Percentiles rank a stretch among this genome's conserved stretches.
Evolutionary conservation across 1,284 basidiomycete species (phyloP).

Genomic region (Papiliotrema laurentii): DNA sequence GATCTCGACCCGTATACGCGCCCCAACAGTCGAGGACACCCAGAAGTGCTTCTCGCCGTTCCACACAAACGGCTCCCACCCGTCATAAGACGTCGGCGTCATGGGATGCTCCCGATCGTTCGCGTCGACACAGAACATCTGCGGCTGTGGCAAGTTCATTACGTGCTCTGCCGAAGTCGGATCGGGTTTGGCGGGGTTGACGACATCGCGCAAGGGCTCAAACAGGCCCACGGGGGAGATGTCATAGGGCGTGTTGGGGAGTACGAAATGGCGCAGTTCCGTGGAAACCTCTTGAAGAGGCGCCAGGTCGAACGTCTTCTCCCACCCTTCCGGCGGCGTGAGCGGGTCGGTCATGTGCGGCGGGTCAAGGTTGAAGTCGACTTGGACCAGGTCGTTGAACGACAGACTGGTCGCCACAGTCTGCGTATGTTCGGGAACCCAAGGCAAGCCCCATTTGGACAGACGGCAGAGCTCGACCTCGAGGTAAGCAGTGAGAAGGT

Average conservation of each 20-base stretch:
- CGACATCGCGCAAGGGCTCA: slow-evolving; percentile 37
- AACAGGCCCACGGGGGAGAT: slow-evolving; percentile 36
- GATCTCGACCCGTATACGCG: slow-evolving; percentile 44
- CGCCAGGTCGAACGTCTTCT: slow-evolving; percentile 29
- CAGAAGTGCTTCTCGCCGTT: slow-evolving; percentile 48
- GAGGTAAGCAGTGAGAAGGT: slow-evolving; percentile 44
- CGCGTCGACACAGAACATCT: slow-evolving; percentile 46
- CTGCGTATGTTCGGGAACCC: slow-evolving; percentile 14
- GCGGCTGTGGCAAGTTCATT: slow-evolving; percentile 34
- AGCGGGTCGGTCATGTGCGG: slow-evolving; percentile 23
- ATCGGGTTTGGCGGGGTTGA: slow-evolving; percentile 30
- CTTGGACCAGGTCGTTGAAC: slow-evolving; percentile 30
- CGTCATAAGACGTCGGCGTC: slow-evolving; percentile 31
- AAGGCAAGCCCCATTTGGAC: slow-evolving; percentile 32
- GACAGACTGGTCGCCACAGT: slow-evolving; percentile 32
- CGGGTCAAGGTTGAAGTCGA: slow-evolving; percentile 35
- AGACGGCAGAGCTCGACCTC: slow-evolving; percentile 47
- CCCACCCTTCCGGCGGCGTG: slow-evolving; percentile 36
- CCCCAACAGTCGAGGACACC: slow-evolving; percentile 35
- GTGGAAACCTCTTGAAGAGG: slow-evolving; percentile 20
- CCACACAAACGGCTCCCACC: slow-evolving; percentile 45
- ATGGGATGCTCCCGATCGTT: slow-evolving; percentile 43
- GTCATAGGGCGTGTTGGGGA: slow-evolving; percentile 34
- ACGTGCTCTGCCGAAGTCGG: slow-evolving; percentile 27
- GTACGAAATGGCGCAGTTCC: slow-evolving; percentile 36